These are phyloP conservation scores for Cystobasidium pallidum DNA, from an alignment of 1,284 basidiomycete species.

Conservation along the genomic window DNA sequence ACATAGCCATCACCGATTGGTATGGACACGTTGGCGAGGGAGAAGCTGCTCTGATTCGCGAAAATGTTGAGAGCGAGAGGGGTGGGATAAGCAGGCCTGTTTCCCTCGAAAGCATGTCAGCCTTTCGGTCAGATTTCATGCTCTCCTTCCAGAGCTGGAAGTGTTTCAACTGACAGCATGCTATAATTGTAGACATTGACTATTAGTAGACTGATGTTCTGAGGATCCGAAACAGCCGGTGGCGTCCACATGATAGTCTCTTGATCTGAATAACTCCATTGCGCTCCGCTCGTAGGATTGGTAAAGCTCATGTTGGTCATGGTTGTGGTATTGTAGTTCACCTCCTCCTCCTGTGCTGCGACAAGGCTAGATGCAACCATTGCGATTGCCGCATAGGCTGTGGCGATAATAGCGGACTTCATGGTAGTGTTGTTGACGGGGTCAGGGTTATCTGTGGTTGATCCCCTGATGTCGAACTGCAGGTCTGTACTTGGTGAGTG, in stretches of 20 bases:
- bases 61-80: conserved; percentile 39
- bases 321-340: conserved; percentile 46
- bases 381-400: conserved; percentile 10
- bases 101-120: background rate
- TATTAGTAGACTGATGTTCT: conserved; percentile 35
- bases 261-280: conserved; percentile 22
- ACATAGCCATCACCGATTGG: conserved; percentile 35
- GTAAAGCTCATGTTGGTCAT: conserved; percentile 19
- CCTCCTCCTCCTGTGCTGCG: conserved; percentile 16
- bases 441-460: background rate
- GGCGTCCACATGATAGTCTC: conserved; percentile 35
- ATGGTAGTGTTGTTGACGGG: background rate
- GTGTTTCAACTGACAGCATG: conserved; percentile 21
- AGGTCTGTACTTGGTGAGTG: background rate
- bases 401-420: conserved; percentile 6
- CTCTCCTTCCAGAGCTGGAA: too few relatives aligned
- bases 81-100: conserved; percentile 31
- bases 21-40: conserved; percentile 25
- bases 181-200: conserved; percentile 29
- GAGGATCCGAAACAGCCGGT: conserved; percentile 32
- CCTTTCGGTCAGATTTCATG: background rate
- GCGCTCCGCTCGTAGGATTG: conserved; percentile 21
- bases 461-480: background rate
- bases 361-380: conserved; percentile 1
- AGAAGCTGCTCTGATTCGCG: conserved; percentile 17